Evolutionary conservation across 768 basidiomycete species (phyloP).

Genomic region (Flagelloscypha sp.): DNA sequence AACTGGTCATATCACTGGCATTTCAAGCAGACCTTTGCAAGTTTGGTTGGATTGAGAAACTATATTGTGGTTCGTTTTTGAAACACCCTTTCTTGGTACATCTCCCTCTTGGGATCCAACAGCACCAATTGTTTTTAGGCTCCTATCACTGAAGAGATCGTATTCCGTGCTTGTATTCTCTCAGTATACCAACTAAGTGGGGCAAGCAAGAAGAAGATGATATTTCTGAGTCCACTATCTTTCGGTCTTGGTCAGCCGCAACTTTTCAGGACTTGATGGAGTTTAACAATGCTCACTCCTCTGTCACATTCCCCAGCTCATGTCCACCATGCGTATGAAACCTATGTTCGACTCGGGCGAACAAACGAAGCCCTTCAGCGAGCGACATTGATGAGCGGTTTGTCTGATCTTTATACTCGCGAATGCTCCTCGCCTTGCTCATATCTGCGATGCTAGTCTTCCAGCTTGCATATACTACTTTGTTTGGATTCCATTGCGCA

Average conservation of each 20-base stretch:
- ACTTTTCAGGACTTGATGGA: background rate
- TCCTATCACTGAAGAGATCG: constrained; percentile 87
- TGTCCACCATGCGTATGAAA: constrained; percentile 86
- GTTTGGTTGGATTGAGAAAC: constrained; percentile 63
- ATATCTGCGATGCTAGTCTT: constrained; percentile 44
- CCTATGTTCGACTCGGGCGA: constrained; percentile 66
- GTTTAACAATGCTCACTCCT: background rate
- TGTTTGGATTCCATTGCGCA: constrained; percentile 88
- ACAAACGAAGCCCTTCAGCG: constrained; percentile 53
- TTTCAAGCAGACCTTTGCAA: constrained; percentile 32
- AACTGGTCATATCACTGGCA: constrained; percentile 36
- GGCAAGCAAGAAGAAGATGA: constrained; percentile 45
- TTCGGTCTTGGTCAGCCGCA: constrained; percentile 72
- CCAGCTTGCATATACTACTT: constrained; percentile 83
- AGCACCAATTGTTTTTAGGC: constrained; percentile 37
- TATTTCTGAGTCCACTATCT: constrained; percentile 74
- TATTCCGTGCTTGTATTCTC: constrained; percentile 82
- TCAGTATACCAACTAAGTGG: constrained; percentile 63
- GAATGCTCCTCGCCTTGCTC: constrained; percentile 5
- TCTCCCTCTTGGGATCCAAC: constrained; percentile 1
- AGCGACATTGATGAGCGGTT: constrained; percentile 52
- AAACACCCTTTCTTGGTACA: background rate
- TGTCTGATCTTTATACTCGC: constrained; percentile 13
- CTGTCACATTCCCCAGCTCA: constrained; percentile 52
- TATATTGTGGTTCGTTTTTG: constrained; percentile 35